A percentile compares a stretch with the other conserved stretches of the same genome.
Conservation (phyloP, 192 early-diverging fungal species). For the Backusella tarrabulga region DNA sequence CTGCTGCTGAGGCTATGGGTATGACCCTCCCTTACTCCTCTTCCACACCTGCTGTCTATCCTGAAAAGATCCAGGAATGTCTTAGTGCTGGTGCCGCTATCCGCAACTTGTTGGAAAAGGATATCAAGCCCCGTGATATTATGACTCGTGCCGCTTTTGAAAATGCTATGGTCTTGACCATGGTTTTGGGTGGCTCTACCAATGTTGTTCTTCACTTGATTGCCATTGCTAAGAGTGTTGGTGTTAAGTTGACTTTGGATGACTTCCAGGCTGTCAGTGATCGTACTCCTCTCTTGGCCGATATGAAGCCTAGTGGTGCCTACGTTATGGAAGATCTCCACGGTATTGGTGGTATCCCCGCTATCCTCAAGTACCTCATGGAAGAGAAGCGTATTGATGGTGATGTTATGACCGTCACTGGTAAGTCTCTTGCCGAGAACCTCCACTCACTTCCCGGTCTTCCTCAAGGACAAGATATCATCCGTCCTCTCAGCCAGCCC, state of each 20-base stretch:
- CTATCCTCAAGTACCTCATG: constrained; percentile 93
- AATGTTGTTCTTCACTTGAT: constrained; percentile 97
- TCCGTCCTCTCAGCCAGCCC: constrained; percentile 76
- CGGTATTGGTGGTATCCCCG: constrained; percentile 89
- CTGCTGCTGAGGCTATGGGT: constrained; percentile 95
- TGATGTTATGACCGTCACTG: constrained; percentile 92
- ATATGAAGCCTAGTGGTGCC: constrained; percentile 97
- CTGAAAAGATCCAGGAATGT: constrained; percentile 90
- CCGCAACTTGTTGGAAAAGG: constrained; percentile 83
- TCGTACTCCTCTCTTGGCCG: constrained; percentile 91
- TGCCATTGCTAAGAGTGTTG: constrained; percentile 79
- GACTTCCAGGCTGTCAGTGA: constrained; percentile 95
- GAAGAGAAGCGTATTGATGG: constrained; percentile 84
- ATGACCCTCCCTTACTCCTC: constrained; percentile 96
- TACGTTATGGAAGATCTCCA: constrained; percentile 99
- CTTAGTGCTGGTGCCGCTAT: constrained; percentile 80
- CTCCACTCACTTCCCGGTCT: constrained; percentile 76
- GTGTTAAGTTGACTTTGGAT: constrained; percentile 81
- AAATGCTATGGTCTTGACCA: constrained; percentile 93
- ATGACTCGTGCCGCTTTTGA: constrained; percentile 95
- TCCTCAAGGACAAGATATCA: constrained; percentile 81
- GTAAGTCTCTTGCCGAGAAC: constrained; percentile 96
- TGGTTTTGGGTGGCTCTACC: constrained; percentile 94
- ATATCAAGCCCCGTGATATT: constrained; percentile 95
- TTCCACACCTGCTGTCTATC: constrained; percentile 88